phyloP scores from a whole-genome alignment of 441 rosid genomes.

The Cnidoscolus chayamansa region DNA sequence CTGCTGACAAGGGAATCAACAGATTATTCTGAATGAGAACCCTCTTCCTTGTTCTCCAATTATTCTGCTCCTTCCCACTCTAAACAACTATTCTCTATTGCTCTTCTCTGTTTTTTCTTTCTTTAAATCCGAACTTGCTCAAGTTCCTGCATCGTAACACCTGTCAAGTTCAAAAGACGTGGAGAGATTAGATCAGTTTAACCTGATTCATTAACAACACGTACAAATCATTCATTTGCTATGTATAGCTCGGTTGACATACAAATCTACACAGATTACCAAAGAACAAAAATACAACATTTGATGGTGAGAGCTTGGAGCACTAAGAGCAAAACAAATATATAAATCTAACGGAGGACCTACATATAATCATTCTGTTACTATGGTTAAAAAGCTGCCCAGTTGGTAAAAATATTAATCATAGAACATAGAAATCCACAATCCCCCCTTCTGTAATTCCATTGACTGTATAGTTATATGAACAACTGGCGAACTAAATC shows the following conservation, averaged over 20 bases:
- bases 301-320: background rate
- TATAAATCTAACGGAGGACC: too few relatives aligned
- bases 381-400: too few relatives aligned
- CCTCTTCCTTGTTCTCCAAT: too few relatives aligned
- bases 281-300: conserved; percentile 3
- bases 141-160: too few relatives aligned
- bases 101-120: too few relatives aligned
- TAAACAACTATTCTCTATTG: too few relatives aligned
- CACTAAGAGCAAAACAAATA: background rate
- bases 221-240: background rate
- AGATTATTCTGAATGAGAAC: too few relatives aligned
- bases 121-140: too few relatives aligned
- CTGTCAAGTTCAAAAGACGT: conserved; percentile 12
- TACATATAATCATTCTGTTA: background rate
- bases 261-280: background rate
- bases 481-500: background rate
- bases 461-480: background rate
- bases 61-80: too few relatives aligned
- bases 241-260: background rate
- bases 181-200: background rate
- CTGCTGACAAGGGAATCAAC: too few relatives aligned
- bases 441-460: background rate
- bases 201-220: background rate
- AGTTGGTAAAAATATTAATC: background rate
- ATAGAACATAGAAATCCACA: background rate